phyloP scores from a whole-genome alignment of 176 grass and related monocot species.

The Oryza glumipatula region DNA sequence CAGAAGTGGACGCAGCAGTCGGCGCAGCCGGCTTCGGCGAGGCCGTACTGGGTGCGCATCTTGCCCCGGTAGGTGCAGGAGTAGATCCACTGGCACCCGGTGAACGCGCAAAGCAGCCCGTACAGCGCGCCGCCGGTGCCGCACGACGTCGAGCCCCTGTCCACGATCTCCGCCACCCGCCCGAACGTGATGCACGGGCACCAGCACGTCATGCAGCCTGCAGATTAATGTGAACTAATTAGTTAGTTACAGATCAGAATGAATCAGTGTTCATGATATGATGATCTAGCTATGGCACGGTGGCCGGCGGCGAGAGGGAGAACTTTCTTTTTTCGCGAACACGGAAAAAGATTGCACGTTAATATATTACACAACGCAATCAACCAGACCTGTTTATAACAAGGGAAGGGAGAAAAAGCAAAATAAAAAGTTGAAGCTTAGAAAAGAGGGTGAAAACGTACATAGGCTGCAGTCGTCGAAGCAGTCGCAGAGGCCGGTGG shows the following conservation, averaged over 20 bases:
- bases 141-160: slow-evolving; percentile 60
- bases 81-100: slow-evolving; percentile 52
- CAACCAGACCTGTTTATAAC: rapidly evolving
- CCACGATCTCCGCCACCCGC: slow-evolving; percentile 68
- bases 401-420: too few species aligned
- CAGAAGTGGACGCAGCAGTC: slow-evolving; percentile 78
- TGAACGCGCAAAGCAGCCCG: slow-evolving; percentile 6
- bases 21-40: slow-evolving; percentile 51
- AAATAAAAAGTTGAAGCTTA: too few species aligned
- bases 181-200: slow-evolving; percentile 83
- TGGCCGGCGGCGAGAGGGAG: too few species aligned
- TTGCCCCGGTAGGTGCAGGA: slow-evolving; percentile 63
- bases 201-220: slow-evolving; percentile 54
- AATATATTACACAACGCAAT: too few species aligned
- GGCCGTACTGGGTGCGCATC: slow-evolving; percentile 46
- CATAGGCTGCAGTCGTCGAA: slow-evolving; percentile 59
- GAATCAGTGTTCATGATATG: too few species aligned
- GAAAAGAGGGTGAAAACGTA: not conserved
- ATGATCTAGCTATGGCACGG: too few species aligned
- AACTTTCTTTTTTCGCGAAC: not conserved
- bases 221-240: too few species aligned
- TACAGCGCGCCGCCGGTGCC: slow-evolving; percentile 55
- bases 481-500: slow-evolving; percentile 66
- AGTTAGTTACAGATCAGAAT: too few species aligned
- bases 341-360: too few species aligned